These are phyloP conservation scores for Zygosaccharomyces pseudobailii DNA, from an alignment of 1,139 yeast species.

Conservation along the genomic window DNA sequence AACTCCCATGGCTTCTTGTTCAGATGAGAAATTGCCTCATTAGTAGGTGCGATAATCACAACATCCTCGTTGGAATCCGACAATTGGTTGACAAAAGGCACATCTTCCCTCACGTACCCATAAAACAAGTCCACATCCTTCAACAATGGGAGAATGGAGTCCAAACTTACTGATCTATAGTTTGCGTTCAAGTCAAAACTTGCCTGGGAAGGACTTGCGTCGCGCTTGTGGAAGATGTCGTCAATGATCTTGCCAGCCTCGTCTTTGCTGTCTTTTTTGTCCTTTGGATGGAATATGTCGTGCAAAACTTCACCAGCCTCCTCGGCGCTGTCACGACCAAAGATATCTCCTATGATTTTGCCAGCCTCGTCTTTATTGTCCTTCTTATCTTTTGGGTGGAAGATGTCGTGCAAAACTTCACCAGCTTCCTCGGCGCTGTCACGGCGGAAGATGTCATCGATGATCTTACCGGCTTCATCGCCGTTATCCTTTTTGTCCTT, in stretches of 20 bases:
- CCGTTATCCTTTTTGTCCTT: background rate
- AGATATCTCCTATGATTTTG: background rate
- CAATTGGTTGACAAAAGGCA: constrained; percentile 13
- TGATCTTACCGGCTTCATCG: background rate
- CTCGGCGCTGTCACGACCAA: background rate
- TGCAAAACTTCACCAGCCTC: background rate
- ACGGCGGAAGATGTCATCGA: background rate
- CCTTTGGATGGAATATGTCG: background rate
- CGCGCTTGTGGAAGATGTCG: constrained; percentile 1
- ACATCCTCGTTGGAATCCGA: constrained; percentile 17
- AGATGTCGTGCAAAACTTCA: background rate
- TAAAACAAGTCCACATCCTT: constrained; percentile 22
- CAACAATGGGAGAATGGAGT: constrained; percentile 20
- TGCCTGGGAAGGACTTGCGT: constrained; percentile 1
- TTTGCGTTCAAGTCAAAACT: constrained; percentile 1
- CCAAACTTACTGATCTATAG: constrained; percentile 10
- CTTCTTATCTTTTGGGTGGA: background rate
- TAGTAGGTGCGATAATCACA: constrained; percentile 58
- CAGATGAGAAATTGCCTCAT: constrained; percentile 45
- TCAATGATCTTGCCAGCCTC: background rate
- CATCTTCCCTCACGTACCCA: constrained; percentile 23
- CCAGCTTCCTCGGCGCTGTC: background rate
- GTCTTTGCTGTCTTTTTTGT: background rate
- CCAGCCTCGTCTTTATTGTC: background rate
- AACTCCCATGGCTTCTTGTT: constrained; percentile 64